Evolutionary conservation across 768 basidiomycete genomes (phyloP).

Genomic region (Sarcodon sp.): DNA sequence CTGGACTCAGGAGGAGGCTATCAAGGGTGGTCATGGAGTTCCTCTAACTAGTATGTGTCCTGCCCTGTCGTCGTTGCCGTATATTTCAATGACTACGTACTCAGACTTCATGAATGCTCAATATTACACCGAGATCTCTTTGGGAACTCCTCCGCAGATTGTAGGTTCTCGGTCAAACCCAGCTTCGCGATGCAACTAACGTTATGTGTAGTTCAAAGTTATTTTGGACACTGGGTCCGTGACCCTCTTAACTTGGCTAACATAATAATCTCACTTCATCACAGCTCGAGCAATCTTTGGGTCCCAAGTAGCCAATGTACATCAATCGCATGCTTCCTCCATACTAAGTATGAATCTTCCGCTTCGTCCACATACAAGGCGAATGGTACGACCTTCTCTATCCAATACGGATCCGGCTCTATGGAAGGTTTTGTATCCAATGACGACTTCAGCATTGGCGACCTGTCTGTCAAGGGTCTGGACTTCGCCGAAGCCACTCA

Average conservation of each 20-base stretch:
- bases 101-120: constrained; percentile 97
- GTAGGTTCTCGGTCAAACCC: constrained; percentile 27
- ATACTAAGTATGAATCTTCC: constrained; percentile 78
- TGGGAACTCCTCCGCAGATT: constrained; percentile 76
- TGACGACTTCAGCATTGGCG: constrained; percentile 72
- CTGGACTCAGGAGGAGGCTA: constrained; percentile 68
- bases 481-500: constrained; percentile 94
- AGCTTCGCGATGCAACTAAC: neutral
- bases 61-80: neutral
- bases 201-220: constrained; percentile 64
- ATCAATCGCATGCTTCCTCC: constrained; percentile 90
- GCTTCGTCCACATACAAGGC: constrained; percentile 76
- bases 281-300: constrained; percentile 87
- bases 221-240: constrained; percentile 81
- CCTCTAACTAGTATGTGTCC: constrained; percentile 70
- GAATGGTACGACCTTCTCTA: constrained; percentile 83
- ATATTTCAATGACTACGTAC: constrained; percentile 5
- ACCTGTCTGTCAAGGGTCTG: constrained; percentile 57
- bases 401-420: constrained; percentile 91
- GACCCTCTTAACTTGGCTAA: neutral
- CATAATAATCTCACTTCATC: neutral
- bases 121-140: constrained; percentile 79
- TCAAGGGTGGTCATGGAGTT: constrained; percentile 70
- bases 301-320: constrained; percentile 74
- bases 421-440: constrained; percentile 94